Percentiles rank a stretch among this genome's conserved stretches.
Conservation (phyloP, 257 asterid species). For the Capsicum chinense region DNA sequence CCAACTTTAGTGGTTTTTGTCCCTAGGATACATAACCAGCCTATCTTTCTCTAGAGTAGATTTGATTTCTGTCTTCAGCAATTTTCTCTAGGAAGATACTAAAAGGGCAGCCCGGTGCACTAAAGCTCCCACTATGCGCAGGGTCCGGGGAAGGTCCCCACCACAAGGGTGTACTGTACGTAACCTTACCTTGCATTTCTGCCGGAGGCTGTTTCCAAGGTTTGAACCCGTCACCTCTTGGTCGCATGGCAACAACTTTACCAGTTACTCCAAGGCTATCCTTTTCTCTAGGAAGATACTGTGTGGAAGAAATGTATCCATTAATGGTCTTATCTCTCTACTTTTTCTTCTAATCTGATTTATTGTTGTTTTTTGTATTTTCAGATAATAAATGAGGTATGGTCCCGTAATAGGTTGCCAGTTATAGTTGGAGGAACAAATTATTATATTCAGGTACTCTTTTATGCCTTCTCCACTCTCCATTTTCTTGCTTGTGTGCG, state of each 20-base stretch:
- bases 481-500: not conserved
- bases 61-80: not conserved
- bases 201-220: too few relatives aligned
- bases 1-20: not conserved
- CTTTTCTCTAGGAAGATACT: not conserved
- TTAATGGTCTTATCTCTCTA: not conserved
- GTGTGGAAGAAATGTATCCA: not conserved
- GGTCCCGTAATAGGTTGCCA: conserved; percentile 81
- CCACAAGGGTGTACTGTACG: too few relatives aligned
- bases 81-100: not conserved
- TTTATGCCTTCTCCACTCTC: not conserved
- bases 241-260: too few relatives aligned
- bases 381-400: conserved; percentile 78
- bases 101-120: too few relatives aligned
- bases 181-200: too few relatives aligned
- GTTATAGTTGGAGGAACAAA: conserved; percentile 97
- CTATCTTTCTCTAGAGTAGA: not conserved
- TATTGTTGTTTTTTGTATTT: conserved; percentile 10
- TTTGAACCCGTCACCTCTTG: too few relatives aligned
- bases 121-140: too few relatives aligned
- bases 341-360: conserved; percentile 5
- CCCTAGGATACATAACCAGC: not conserved
- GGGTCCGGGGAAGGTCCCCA: too few relatives aligned
- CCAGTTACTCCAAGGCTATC: too few relatives aligned
- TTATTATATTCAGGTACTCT: conserved; percentile 88